Base-by-base conservation (phyloP, 1,284 basidiomycete genomes). In the Cystobasidium slooffiae region DNA sequence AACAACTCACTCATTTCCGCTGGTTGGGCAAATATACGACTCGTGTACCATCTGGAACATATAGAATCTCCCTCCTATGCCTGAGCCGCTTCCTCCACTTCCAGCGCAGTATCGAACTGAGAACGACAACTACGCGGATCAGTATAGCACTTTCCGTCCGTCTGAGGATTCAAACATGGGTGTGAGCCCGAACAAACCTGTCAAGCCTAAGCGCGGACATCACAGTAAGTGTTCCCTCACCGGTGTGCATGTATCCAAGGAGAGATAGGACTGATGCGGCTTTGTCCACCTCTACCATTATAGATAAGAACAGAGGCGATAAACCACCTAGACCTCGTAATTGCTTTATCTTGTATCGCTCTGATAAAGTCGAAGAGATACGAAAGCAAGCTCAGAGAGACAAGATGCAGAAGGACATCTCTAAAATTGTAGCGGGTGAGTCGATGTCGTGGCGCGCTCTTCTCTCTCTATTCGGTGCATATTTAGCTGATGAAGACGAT, bases 331-430 rank as follows among this genome's bases (percentile, higher is more conserved):
- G 64, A 43, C 64, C 64, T 37, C 51, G 47, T 8, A 66, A 66
- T 53, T 66, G 49, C 64, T 66, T 66, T 31, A 66, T 66, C 7
- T 14, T 66, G 14, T 66, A 66, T 47, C 39, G 64, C 0, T 66
- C 64, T n/a, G 64, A 66, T 47, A 66, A 66, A 10, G 44, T 49
- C 9, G 46, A 63, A 49, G 61, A 63, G 39, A 53, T 66, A 7
- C 47, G 51, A 14, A 37, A n/a, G 8, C 47, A 43, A 10, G 8
- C 6, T 10, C 47, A 37, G 22, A 66, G 41, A 31, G 64, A 53
- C 6, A 43, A 66, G 12, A 52, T 53, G 47, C 64, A 66, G 22
- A 66, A 66, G 64, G 64, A 66, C 14, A 41, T 66, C n/a, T 66
- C 64, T 6, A 66, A 66, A 16, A n/a, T 43, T 66, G 64, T 66